Conservation (phyloP, 441 rosid species). For the Omphalea diandra region DNA sequence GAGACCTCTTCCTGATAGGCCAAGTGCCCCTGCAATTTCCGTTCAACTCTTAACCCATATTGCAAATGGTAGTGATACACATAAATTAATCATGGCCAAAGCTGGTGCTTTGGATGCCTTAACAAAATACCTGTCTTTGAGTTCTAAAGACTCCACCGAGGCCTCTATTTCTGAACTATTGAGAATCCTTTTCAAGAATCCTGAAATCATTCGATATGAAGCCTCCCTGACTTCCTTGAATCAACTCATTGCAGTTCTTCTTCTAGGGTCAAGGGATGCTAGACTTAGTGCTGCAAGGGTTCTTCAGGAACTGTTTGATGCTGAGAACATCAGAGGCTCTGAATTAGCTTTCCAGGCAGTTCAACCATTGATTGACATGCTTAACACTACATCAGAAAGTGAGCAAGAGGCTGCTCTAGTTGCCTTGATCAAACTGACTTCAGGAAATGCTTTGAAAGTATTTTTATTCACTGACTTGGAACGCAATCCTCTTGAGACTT, state of each 20-base stretch:
- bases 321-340: slow-evolving; percentile 67
- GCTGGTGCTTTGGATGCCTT: slow-evolving; percentile 87
- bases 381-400: slow-evolving; percentile 59
- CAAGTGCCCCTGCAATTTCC: slow-evolving; percentile 63
- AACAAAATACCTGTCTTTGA: slow-evolving; percentile 70
- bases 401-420: slow-evolving; percentile 71
- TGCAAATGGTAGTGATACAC: slow-evolving; percentile 66
- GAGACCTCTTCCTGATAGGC: slow-evolving; percentile 90
- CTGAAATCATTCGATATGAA: slow-evolving; percentile 60
- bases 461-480: slow-evolving; percentile 48
- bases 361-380: slow-evolving; percentile 79
- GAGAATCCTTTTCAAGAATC: slow-evolving; percentile 59
- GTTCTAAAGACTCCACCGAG: slow-evolving; percentile 82
- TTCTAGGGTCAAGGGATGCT: slow-evolving; percentile 62
- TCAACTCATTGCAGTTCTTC: slow-evolving; percentile 73
- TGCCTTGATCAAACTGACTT: slow-evolving; percentile 66
- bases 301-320: slow-evolving; percentile 65
- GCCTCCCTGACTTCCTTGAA: slow-evolving; percentile 65
- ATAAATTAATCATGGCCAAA: slow-evolving; percentile 74
- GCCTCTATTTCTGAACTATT: slow-evolving; percentile 59
- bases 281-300: slow-evolving; percentile 80
- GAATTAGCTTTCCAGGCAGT: slow-evolving; percentile 75
- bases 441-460: slow-evolving; percentile 51
- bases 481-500: slow-evolving; percentile 64
- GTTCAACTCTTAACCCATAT: slow-evolving; percentile 62